Conservation (phyloP, 371 early-diverging fungal species). For the Mucor ambiguus region DNA sequence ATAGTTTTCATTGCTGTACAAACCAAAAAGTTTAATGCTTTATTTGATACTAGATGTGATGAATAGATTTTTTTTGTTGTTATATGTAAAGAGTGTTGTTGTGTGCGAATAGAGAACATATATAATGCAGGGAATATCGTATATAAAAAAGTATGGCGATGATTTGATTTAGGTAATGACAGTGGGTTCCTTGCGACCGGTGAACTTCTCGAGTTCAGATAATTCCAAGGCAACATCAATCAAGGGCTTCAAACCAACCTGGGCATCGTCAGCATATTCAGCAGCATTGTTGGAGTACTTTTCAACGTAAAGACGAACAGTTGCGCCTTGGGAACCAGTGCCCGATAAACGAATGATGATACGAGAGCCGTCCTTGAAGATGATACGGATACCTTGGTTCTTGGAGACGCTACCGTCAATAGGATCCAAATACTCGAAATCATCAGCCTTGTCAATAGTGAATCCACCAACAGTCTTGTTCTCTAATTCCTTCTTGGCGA, state of each 20-base stretch:
- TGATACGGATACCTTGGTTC: constrained; percentile 91
- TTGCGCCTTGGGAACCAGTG: constrained; percentile 96
- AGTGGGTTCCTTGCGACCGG: constrained; percentile 91
- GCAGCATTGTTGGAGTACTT: constrained; percentile 75
- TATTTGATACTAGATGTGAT: not conserved
- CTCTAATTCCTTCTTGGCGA: constrained; percentile 51
- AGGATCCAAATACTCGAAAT: constrained; percentile 94
- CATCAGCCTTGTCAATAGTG: constrained; percentile 76
- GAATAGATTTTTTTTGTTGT: not conserved
- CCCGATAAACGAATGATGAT: constrained; percentile 93
- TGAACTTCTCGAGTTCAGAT: constrained; percentile 77
- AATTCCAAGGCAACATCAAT: constrained; percentile 84
- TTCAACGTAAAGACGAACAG: constrained; percentile 95
- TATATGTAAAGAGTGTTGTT: not conserved
- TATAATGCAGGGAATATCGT: constrained; percentile 4
- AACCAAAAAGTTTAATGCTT: constrained; percentile 1
- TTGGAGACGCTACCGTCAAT: constrained; percentile 86
- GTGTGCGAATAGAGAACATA: not conserved
- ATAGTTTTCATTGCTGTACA: not conserved
- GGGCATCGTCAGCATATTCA: constrained; percentile 71
- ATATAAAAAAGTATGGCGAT: not conserved
- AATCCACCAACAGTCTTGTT: constrained; percentile 66
- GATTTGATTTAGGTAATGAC: constrained; percentile 77
- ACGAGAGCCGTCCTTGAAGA: constrained; percentile 90
- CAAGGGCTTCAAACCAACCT: constrained; percentile 85